These are phyloP conservation scores for Fraxinus platypoda DNA, from an alignment of 305 asterid species.

Conservation along the genomic window DNA sequence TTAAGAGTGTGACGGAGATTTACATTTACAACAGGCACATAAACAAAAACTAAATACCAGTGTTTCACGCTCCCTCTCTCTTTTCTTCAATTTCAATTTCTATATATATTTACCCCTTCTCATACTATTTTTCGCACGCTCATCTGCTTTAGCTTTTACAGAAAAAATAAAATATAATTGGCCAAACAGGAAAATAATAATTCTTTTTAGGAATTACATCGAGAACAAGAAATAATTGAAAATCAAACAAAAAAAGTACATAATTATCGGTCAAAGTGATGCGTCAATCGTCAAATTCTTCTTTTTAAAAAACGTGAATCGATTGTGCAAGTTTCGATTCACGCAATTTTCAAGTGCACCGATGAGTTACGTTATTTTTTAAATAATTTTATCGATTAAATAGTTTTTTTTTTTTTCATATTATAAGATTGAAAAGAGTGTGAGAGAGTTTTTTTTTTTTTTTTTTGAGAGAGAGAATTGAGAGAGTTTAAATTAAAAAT, in stretches of 20 bases:
- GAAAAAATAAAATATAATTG: not conserved
- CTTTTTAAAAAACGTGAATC: not conserved
- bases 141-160: not conserved
- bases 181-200: not conserved
- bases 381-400: not conserved
- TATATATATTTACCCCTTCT: not conserved
- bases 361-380: not conserved
- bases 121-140: not conserved
- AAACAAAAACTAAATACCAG: slow-evolving; percentile 31
- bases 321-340: not conserved
- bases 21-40: slow-evolving; percentile 25
- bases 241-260: not conserved
- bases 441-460: no score
- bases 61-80: slow-evolving; percentile 31
- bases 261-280: not conserved
- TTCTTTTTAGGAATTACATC: not conserved
- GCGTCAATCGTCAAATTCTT: not conserved
- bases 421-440: no score
- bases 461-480: not conserved
- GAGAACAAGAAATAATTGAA: not conserved
- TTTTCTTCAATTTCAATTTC: not conserved
- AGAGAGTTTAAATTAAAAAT: not conserved
- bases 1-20: slow-evolving; percentile 27
- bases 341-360: not conserved
- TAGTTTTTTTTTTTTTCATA: not conserved